Evolutionary conservation across 371 early-diverging fungal species (phyloP), one percentile per base, ranked within the genome.

Genomic region (Blakeslea trispora): DNA sequence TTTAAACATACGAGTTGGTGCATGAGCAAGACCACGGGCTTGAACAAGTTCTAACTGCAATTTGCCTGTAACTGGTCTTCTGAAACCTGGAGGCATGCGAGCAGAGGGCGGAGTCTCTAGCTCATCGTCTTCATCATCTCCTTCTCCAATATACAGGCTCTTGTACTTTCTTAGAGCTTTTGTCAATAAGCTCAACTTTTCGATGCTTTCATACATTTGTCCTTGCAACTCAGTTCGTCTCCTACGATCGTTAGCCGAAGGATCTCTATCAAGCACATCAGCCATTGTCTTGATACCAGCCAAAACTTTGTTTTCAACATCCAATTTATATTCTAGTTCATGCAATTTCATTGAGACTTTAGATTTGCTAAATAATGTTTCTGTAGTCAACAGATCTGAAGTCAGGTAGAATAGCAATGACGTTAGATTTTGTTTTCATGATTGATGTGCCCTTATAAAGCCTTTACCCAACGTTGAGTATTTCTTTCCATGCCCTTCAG

Each of bases 271-370:
- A 53, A 81, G 63, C 5, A 78, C 82, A 47, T 71, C 73, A 17
- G 81, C 81, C 72, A 85, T 70, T 14, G 81, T 82, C 51, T 80
- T 78, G 19, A 84, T 81, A 39, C 94, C 96, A 41, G 89, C 86
- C 59, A 88, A 78, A 17, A 96, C 86, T 68, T 92, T 93, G 63
- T 83, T 88, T 79, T 97, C 98, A 5, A 96, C 88, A 59, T 94
- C 91, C 24, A 96, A 84, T 69, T 95, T 95, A 67, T 85, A 88
- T 43, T 88, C 85, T 43, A 95, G 72, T 63, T 94, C 94, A 46
- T 87, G 86, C 41, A 95, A 72, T 69, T 92, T 93, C 57, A 90
- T 77, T 23, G 92, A 89, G 31, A 96, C 88, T 72, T 94, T 94
- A 42, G 91, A 89, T 9, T 83, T 81, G 21, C 93, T 92, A 59